phyloP scores from a whole-genome alignment of 2,329 filamentous ascomycete genomes.

The Aschersonia sp. region DNA sequence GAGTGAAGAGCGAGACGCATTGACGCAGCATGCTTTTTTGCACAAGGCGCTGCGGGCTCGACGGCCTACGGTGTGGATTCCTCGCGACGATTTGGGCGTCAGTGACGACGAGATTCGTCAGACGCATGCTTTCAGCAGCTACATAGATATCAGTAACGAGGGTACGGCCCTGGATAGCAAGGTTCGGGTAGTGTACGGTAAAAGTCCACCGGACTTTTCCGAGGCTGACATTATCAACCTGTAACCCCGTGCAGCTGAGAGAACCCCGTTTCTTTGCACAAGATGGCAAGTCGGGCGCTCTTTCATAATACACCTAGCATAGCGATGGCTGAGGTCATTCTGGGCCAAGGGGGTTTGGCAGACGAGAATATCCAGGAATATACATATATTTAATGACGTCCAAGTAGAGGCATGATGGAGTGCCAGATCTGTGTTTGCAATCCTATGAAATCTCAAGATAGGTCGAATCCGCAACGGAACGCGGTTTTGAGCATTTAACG shows the following conservation, averaged over 20 bases:
- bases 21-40: conserved; percentile 80
- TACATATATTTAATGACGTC: too few species aligned
- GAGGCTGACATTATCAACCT: conserved; percentile 77
- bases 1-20: conserved; percentile 71
- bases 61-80: conserved; percentile 86
- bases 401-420: too few species aligned
- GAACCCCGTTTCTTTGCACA: neutral
- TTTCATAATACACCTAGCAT: conserved; percentile 1
- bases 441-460: too few species aligned
- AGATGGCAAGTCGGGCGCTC: too few species aligned
- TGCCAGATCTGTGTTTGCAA: too few species aligned
- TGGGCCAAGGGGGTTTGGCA: too few species aligned
- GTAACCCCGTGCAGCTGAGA: conserved; percentile 18
- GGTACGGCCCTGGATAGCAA: conserved; percentile 79
- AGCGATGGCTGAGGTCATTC: neutral
- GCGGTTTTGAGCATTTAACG: too few species aligned
- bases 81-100: conserved; percentile 76
- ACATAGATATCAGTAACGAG: conserved; percentile 89
- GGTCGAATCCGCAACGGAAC: too few species aligned
- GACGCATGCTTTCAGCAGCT: conserved; percentile 60
- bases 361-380: too few species aligned
- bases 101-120: conserved; percentile 80
- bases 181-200: conserved; percentile 68
- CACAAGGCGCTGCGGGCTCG: conserved; percentile 76
- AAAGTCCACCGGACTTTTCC: conserved; percentile 78